Base-by-base conservation (phyloP, 805 yeast genomes). In the Candida piceae region DNA sequence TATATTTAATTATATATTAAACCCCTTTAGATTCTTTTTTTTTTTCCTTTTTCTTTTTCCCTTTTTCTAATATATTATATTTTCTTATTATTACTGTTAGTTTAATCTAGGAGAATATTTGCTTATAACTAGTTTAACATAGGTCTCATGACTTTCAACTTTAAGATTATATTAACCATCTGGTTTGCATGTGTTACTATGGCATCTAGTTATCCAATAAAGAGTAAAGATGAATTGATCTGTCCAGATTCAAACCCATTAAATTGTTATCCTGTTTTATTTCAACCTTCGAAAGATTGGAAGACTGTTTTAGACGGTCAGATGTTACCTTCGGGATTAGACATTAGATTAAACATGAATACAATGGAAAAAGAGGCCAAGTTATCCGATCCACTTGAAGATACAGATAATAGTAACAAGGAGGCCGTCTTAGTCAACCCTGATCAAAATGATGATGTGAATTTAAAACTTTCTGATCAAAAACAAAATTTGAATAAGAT, bases 321-420 rank as follows among this genome's bases (percentile, higher is more conserved):
- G 51, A 69, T 72, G 7, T 69, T 89, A 4, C 95, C 96, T 1
- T 74, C 74, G 6, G 97, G 97, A 0, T 60, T 84, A 23, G 89
- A 84, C 57, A 76, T 88, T 10, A 68, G 85, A 45, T 50, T 89
- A 47, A 80, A 86, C 55, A 60, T 88, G 39, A 85, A 80, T n/a
- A 78, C 88, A 0, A 80, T 82, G 15, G 58, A 62, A 19, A 76
- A 72, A 49, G 84, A 81, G 57, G 96, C 95, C 1, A 83, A 77
- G 46, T 42, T 81, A 5, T 48, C 76, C 42, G 72, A 65, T 19
- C 46, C 32, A 7, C 48, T 39, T 8, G 44, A 39, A 4, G 46
- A 40, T 9, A 39, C 35, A 21, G 47, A 36, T 8, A 27, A 49
- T 5, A 46, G 39, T 2, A 50, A 41, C 6, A 20, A 13, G 8